Evolutionary conservation across 805 yeast species (phyloP).

Genomic region (Myxozyma lipomycoides): DNA sequence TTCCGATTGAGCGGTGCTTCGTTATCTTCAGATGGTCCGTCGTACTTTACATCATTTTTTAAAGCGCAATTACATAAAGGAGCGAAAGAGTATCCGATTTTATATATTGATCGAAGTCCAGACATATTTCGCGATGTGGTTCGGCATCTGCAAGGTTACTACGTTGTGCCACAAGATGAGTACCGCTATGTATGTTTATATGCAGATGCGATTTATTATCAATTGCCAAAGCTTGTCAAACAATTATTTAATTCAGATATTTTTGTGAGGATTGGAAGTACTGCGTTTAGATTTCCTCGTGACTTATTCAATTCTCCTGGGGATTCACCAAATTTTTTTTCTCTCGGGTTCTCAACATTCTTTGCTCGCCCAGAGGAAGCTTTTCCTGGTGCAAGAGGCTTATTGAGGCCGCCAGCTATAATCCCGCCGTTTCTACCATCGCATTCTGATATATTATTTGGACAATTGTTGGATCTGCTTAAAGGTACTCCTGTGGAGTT

Average conservation of each 20-base stretch:
- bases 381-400: constrained; percentile 38
- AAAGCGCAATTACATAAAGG: constrained; percentile 34
- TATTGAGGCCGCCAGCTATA: constrained; percentile 76
- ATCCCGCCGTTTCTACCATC: constrained; percentile 52
- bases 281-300: constrained; percentile 56
- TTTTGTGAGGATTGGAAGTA: constrained; percentile 57
- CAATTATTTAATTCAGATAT: constrained; percentile 51
- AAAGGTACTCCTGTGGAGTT: constrained; percentile 53
- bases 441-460: constrained; percentile 54
- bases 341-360: constrained; percentile 54
- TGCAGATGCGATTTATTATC: constrained; percentile 70
- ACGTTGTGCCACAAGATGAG: constrained; percentile 56
- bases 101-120: constrained; percentile 74
- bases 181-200: constrained; percentile 58
- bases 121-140: constrained; percentile 61
- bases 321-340: constrained; percentile 73
- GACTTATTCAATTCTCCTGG: constrained; percentile 56
- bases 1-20: constrained; percentile 49
- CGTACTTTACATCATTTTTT: constrained; percentile 78
- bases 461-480: constrained; percentile 51
- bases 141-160: constrained; percentile 71
- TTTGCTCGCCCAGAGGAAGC: constrained; percentile 49
- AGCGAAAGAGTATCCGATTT: constrained; percentile 36
- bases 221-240: constrained; percentile 53
- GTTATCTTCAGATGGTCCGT: constrained; percentile 79